These are phyloP conservation scores for Tylopilus sp. DNA, from an alignment of 768 basidiomycete species.

Conservation along the genomic window DNA sequence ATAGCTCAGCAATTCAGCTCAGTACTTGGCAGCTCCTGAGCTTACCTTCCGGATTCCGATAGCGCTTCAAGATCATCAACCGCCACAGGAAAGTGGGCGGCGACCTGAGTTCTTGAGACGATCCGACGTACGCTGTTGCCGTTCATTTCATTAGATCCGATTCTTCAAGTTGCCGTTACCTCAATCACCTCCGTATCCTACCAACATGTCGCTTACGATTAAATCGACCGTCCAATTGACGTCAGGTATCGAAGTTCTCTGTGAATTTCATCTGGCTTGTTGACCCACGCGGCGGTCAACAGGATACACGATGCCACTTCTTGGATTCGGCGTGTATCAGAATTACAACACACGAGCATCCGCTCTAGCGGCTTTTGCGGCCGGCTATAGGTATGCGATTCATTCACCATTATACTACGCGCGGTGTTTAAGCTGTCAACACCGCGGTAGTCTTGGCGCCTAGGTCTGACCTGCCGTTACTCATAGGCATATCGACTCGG, in stretches of 20 bases:
- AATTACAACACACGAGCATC: constrained; percentile 56
- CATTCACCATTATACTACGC: background rate
- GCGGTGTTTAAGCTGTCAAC: background rate
- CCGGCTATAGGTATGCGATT: constrained; percentile 55
- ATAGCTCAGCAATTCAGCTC: background rate
- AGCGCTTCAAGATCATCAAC: background rate
- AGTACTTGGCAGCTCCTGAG: too few species aligned
- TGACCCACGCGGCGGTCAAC: constrained; percentile 2
- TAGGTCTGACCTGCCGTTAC: background rate
- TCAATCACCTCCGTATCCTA: constrained; percentile 8
- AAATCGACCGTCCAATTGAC: constrained; percentile 32
- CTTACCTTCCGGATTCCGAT: constrained; percentile 5
- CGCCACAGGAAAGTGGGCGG: background rate
- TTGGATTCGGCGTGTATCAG: constrained; percentile 72
- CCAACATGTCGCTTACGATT: constrained; percentile 28
- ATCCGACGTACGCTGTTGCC: background rate
- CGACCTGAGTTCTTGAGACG: constrained; percentile 2
- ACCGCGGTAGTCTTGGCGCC: background rate
- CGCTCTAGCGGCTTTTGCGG: constrained; percentile 57
- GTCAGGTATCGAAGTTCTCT: constrained; percentile 31
- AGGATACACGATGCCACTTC: constrained; percentile 58
- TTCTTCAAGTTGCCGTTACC: constrained; percentile 6
- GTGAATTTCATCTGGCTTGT: background rate
- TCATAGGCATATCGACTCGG: constrained; percentile 68
- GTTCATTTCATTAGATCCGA: constrained; percentile 9